Base-by-base conservation (phyloP, 192 early-diverging fungal species). In the Neocallimastix lanati region DNA sequence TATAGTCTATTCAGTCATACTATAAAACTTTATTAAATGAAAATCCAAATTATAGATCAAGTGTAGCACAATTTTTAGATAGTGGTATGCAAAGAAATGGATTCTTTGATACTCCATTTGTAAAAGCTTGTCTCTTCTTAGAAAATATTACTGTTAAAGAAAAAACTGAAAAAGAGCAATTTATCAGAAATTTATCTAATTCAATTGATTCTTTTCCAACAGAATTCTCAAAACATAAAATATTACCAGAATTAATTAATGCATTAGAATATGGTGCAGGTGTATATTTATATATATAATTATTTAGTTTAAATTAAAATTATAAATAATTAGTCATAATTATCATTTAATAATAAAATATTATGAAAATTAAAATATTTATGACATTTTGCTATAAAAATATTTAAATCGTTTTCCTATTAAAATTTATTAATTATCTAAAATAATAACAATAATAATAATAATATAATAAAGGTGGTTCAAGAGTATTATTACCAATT, bases 121-220 rank as follows among this genome's bases (percentile, higher is more conserved):
- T 99, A 12, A 85, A 87, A n/a, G 88, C 92, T 21, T 93, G 91
- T 79, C 78, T 94, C 28, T 96, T 96, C 38, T 81, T 98, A n/a
- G 97, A 99, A 80, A 93, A 96, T 83, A 91, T 98, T 77, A 90
- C 90, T 35, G 91, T 99, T 78, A 96, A 96, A 81, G 95, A 96
- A 38, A 87, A 90, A n/a, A 81, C 85, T 76, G 95, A 98, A 82
- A 94, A 96, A 78, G 91, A 92, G 13, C 85, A 86, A n/a, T 97
- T 96, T 82, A 87, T 94, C 77, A 90, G 94, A 29, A 91, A 93
- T 76, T 86, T 98, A 77, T 92, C 92, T 80, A 78, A 83, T 28
- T 83, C 87, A 1, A 86, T 97, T 21, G 93, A 92, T 25, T 83
- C 86, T n/a, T 95, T 96, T 78, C 96, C 96, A 30, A 80, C 82